Conservation (phyloP, 2,329 filamentous ascomycete species). For the Aspergillus unguis region DNA sequence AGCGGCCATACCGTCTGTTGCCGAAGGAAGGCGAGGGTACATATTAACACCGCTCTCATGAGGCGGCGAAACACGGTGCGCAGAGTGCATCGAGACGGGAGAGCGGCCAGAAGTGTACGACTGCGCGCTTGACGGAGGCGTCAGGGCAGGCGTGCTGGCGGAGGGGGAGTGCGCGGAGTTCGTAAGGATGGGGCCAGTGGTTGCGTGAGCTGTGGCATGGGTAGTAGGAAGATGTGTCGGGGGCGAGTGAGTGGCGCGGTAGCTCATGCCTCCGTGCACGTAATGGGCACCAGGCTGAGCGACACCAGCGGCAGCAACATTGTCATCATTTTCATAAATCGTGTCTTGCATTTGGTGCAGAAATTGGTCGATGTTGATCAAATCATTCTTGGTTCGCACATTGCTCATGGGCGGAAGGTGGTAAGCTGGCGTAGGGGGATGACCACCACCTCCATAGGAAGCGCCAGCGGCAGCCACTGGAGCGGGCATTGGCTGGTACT, state of each 20-base stretch:
- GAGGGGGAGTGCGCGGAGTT: conserved; percentile 44
- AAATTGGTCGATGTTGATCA: conserved; percentile 90
- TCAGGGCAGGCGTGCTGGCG: conserved; percentile 59
- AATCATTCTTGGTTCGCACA: conserved; percentile 86
- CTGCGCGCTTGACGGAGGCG: conserved; percentile 60
- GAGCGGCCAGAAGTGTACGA: conserved; percentile 63
- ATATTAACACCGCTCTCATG: conserved; percentile 51
- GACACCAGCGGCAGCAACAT: conserved; percentile 73
- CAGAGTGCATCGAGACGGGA: conserved; percentile 53
- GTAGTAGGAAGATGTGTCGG: conserved; percentile 41
- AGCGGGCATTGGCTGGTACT: conserved; percentile 52
- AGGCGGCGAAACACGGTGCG: conserved; percentile 51
- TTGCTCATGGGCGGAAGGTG: conserved; percentile 83
- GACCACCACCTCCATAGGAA: conserved; percentile 54
- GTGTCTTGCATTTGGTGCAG: conserved; percentile 94
- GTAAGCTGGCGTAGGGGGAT: conserved; percentile 72
- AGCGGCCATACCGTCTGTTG: conserved; percentile 54
- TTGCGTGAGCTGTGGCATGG: conserved; percentile 37
- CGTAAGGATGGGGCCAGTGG: conserved; percentile 40
- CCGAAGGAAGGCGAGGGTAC: conserved; percentile 62
- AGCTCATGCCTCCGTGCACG: conserved; percentile 50
- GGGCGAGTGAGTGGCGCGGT: conserved; percentile 58
- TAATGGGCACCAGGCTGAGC: conserved; percentile 71
- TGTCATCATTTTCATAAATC: conserved; percentile 87
- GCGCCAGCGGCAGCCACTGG: conserved; percentile 56